Base-by-base conservation (phyloP, 768 basidiomycete genomes). In the Udeniomyces megalosporus region DNA sequence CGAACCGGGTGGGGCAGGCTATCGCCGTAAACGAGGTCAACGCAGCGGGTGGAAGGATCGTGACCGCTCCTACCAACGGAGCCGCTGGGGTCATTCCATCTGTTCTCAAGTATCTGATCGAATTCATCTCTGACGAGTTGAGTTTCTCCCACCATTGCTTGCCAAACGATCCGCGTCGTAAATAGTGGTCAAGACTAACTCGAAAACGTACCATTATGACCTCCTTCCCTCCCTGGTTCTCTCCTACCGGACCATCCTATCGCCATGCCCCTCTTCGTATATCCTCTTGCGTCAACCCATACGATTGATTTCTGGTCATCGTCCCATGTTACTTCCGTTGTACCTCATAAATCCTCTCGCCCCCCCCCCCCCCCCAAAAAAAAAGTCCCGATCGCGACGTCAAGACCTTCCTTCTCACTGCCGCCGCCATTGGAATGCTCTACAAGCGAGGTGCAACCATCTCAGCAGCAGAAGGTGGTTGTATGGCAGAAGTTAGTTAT, bases 391-490 rank as follows among this genome's bases (percentile, higher is more conserved):
- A 92, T 72, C 86, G 86, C 71, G 85, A 86, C 22, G 60, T 67
- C 46, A 61, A 67, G 57, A 62, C 54, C 51, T 97, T 96, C 74
- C 74, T 97, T 53, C 76, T 96, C 61, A 95, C 91, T 4, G 87
- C 90, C 52, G 45, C 55, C 54, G 74, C 91, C 10, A 75, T 93
- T 58, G 90, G 92, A 17, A 95, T 95, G 91, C 76, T 95, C 34
- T 93, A 90, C 77, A 96, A 97, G 72, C 82, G 92, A 63, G 90
- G 91, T n/a, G 89, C 88, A 66, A 93, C 92, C 1, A 95, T 96
- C 55, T 88, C 86, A 51, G 92, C 92, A 15, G 91, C 93, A 0
- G 93, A 97, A 74, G 92, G 92, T 22, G 73, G 90, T 84, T 71
- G 69, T 51, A 71, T 71, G 75, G 90, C 90, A 22, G 90, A 93